phyloP scores from a whole-genome alignment of 1,284 basidiomycete genomes.

The Tilletia indica region DNA sequence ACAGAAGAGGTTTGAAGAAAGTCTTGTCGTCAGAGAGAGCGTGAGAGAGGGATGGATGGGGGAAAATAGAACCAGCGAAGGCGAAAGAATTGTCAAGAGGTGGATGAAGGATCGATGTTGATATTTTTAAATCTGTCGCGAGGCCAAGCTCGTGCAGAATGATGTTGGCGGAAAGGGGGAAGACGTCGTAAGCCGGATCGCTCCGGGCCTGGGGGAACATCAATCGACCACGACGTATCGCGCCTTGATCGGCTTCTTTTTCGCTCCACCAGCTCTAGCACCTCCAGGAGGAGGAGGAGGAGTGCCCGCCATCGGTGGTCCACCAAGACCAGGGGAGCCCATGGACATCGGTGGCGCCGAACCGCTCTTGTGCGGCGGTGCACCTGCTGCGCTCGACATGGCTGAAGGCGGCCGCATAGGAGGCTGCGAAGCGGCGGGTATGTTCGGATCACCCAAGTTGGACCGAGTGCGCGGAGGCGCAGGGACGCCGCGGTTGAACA shows the following conservation, averaged over 20 bases:
- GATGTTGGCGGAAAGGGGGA: too few relatives aligned
- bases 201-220: neutral
- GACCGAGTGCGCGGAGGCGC: conserved; percentile 36
- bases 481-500: conserved; percentile 23
- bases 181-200: too few relatives aligned
- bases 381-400: conserved; percentile 20
- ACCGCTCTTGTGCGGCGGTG: conserved; percentile 25
- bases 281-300: conserved; percentile 15
- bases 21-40: too few relatives aligned
- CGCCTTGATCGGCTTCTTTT: conserved; percentile 52
- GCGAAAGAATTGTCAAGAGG: too few relatives aligned
- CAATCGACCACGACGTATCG: conserved; percentile 53
- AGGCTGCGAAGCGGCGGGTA: conserved; percentile 43
- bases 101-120: too few relatives aligned
- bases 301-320: conserved; percentile 19
- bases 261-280: conserved; percentile 32
- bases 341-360: conserved; percentile 25
- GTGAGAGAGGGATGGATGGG: too few relatives aligned
- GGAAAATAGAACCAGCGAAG: too few relatives aligned
- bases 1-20: too few relatives aligned
- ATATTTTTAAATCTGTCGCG: too few relatives aligned
- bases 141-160: too few relatives aligned
- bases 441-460: conserved; percentile 43
- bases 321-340: conserved; percentile 1
- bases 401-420: conserved; percentile 23